Base-by-base conservation (phyloP, 1,284 basidiomycete genomes). In the Grifola frondosa region DNA sequence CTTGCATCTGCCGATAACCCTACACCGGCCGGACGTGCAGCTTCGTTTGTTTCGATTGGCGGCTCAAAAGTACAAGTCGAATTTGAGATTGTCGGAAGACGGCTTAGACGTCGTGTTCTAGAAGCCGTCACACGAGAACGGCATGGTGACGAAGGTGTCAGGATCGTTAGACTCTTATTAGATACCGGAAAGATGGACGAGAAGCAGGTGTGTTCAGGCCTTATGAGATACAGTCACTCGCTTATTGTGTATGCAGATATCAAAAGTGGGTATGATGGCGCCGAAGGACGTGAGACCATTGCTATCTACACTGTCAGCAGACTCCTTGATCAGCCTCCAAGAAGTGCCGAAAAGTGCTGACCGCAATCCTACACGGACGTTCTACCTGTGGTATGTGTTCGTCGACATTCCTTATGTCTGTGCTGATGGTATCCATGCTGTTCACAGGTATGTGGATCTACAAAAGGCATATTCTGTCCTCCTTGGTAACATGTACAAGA, bases 151-250 rank as follows among this genome's bases (percentile, higher is more conserved):
- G 81, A 85, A 31, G 94, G 90, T 11, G 84, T 94, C 3, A 77
- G 95, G 26, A 85, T 98, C 40, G 70, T 98, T 49, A 78, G 88
- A 38, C 73, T 97, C 16, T 67, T 99, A 22, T 66, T 91, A 37
- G 82, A 88, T 42, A 85, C 84, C n/a, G 92, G 91, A n/a, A 97
- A 97, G 67, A 84, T 96, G 71, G 91, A 95, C 50, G 96, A 98
- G 66, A 95, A 96, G 62, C 91, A 94, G 71, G 91, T 91, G 46
- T 46, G 78, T 68, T 5, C 25, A 5, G 20, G 32, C 35, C 9
- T 38, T 7, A 16, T 24, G 7, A 30, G 15, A 26, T 32, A 30
- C 12, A 17, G 5, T 31, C 19, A 32, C 37, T 16, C 37, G 21
- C 17, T 33, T 20, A 37, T 22, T 7, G 29, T 17, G 15, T 30